Base-by-base conservation (phyloP, 163 green algal genomes). In the Scenedesmus sp. region DNA sequence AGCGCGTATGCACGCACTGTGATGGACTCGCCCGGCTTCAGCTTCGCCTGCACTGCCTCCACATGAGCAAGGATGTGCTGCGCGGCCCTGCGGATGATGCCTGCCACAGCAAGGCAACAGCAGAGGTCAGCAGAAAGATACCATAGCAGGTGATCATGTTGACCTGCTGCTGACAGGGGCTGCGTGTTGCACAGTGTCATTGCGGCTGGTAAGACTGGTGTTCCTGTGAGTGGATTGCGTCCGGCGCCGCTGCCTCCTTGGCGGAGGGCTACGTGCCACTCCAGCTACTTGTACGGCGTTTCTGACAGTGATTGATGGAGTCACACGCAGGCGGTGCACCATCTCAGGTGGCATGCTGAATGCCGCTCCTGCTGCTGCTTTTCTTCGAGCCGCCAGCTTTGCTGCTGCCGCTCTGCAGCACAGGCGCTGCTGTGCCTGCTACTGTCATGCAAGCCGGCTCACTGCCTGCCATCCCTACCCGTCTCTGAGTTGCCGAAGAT, bases 81-180 rank as follows among this genome's bases (percentile, higher is more conserved):
- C 37, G 96, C 96, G 4, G 95, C 95, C 18, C 93, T 90, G 15
- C 94, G 93, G 2, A 93, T 97, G 86, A 97, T 89, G 70, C 95
- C 94, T 96, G 90, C 10, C 59, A 72, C 59, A 33, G 59, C 59
- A 35, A 9, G 16, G 76, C 73, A 33, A 6, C 35, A 84, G 78
- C 37, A 84, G 20, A 33, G 24, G 4, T 40, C 43, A 59, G 1
- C 33, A 40, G 2, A 84, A 12, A 35, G 30, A 46, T 12, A 83
- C 7, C 18, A n/a, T 16, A 49, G 22, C 73, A 83, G 30, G n/a
- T 5, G 59, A 35, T n/a, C 59, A 35, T n/a, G 59, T 13, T 72
- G 59, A 10, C 33, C 22, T 35, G 59, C 59, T 35, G 24, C 13
- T 72, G 59, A 4, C 59, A 72, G 53, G 20, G 3, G 65, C 65